These are phyloP conservation scores for Raddia guianensis DNA, from an alignment of 176 grass and related monocot genomes.

Conservation along the genomic window DNA sequence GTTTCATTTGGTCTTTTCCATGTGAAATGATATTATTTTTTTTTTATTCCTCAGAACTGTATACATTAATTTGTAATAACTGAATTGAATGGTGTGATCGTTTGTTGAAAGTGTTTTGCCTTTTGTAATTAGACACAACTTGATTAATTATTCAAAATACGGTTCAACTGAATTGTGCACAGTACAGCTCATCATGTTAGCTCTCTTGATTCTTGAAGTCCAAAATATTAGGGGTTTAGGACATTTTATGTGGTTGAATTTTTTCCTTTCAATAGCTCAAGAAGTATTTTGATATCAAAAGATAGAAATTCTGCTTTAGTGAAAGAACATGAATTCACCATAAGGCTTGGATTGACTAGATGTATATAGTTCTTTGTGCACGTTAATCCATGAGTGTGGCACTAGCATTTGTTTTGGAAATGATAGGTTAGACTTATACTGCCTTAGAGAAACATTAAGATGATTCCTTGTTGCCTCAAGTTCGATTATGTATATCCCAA, in stretches of 20 bases:
- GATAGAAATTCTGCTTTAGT: not conserved
- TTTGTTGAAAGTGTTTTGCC: not conserved
- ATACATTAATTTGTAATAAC: not conserved
- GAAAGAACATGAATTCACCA: slow-evolving; percentile 7
- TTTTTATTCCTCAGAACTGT: not conserved
- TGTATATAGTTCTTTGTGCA: not conserved
- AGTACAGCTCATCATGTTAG: slow-evolving; percentile 13
- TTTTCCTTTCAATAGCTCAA: not conserved
- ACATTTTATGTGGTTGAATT: not conserved
- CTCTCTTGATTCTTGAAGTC: not conserved
- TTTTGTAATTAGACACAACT: not conserved
- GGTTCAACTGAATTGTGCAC: not conserved
- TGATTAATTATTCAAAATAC: slow-evolving; percentile 4
- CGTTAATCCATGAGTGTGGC: not conserved
- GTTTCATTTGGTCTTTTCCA: not conserved
- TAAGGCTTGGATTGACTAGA: not conserved
- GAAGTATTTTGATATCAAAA: not conserved
- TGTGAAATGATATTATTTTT: not conserved
- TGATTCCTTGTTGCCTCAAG: not conserved
- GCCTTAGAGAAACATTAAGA: not conserved
- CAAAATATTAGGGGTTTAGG: not conserved
- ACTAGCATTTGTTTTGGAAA: slow-evolving; percentile 6
- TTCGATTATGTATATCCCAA: not conserved
- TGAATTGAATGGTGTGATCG: not conserved
- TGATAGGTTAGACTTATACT: not conserved